These are phyloP conservation scores for Leucoagaricus sp. DNA, from an alignment of 1,284 basidiomycete species.

Conservation along the genomic window DNA sequence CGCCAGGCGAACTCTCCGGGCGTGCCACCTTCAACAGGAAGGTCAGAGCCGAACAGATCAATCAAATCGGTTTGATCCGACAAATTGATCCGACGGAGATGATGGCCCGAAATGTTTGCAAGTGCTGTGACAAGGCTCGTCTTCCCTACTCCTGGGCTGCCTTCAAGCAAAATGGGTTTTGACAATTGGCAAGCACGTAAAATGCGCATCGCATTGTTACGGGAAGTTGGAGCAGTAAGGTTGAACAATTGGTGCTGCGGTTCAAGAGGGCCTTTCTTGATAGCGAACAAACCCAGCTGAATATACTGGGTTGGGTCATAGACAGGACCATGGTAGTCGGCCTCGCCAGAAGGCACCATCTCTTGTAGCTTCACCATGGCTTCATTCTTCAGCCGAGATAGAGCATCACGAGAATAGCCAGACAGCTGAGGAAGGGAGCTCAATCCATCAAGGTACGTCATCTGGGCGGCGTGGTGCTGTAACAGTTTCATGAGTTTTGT, in stretches of 20 bases:
- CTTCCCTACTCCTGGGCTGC: constrained; percentile 99
- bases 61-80: constrained; percentile 98
- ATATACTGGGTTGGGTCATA: constrained; percentile 43
- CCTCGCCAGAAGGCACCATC: constrained; percentile 48
- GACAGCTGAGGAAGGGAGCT: constrained; percentile 73
- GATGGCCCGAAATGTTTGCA: constrained; percentile 78
- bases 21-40: constrained; percentile 90
- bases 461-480: constrained; percentile 85
- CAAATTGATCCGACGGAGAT: constrained; percentile 94
- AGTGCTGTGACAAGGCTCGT: constrained; percentile 92
- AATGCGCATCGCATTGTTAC: constrained; percentile 88
- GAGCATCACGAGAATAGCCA: constrained; percentile 49
- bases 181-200: constrained; percentile 87
- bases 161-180: constrained; percentile 95
- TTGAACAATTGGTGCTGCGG: constrained; percentile 62
- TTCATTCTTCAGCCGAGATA: constrained; percentile 51
- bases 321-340: constrained; percentile 28
- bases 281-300: constrained; percentile 77
- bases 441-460: constrained; percentile 87
- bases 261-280: constrained; percentile 59
- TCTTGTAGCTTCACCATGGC: constrained; percentile 49
- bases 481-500: constrained; percentile 2
- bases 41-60: constrained; percentile 95
- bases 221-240: constrained; percentile 87
- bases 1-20: constrained; percentile 97